phyloP scores from a whole-genome alignment of 2,329 filamentous ascomycete genomes.

The Teratosphaeria epicoccoides region DNA sequence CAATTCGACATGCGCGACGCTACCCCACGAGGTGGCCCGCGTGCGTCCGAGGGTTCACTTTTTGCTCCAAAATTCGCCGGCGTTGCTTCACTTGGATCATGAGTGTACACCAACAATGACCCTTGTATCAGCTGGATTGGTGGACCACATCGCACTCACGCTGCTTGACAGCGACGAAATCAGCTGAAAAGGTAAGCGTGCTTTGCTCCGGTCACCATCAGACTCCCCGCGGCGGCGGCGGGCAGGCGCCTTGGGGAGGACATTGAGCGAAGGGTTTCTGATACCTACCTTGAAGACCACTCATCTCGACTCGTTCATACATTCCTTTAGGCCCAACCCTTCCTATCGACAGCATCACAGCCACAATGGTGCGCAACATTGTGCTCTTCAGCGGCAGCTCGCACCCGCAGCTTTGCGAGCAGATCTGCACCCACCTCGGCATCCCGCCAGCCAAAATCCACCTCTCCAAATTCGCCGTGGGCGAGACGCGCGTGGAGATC shows the following conservation, averaged over 20 bases:
- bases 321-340: not conserved
- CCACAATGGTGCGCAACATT: conserved; percentile 80
- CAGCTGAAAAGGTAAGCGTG: not conserved
- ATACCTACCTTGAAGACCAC: not conserved
- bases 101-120: not conserved
- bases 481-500: conserved; percentile 91
- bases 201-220: not conserved
- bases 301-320: not conserved
- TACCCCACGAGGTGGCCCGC: not conserved
- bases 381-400: conserved; percentile 88
- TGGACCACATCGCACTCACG: not conserved
- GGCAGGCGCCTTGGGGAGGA: not conserved
- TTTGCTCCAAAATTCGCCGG: too few relatives aligned
- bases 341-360: not conserved
- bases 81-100: not conserved
- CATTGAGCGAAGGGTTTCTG: not conserved
- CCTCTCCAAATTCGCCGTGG: conserved; percentile 85
- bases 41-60: too few relatives aligned
- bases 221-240: not conserved
- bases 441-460: conserved; percentile 76
- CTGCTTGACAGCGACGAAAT: not conserved
- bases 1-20: too few relatives aligned
- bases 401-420: conserved; percentile 77
- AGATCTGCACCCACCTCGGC: conserved; percentile 78
- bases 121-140: not conserved